A percentile compares a stretch with the other conserved stretches of the same genome.
phyloP scores from a whole-genome alignment of 176 grass and related monocot genomes.

The Oryza officinalis region DNA sequence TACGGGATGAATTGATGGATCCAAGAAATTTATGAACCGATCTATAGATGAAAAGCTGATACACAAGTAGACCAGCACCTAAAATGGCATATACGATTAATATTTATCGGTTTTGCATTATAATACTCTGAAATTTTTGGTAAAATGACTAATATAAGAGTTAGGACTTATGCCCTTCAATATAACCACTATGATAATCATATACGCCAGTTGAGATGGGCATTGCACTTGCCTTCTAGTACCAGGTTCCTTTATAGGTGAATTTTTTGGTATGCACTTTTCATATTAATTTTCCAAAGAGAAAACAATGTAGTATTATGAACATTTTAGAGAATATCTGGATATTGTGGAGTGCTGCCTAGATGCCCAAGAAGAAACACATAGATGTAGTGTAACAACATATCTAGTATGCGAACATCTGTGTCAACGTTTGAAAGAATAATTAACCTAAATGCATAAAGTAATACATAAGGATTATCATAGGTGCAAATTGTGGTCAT shows the following conservation, averaged over 20 bases:
- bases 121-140: neutral
- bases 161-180: neutral
- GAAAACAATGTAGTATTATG: neutral
- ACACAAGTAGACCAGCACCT: conserved; percentile 70
- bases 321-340: neutral
- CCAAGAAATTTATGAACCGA: conserved; percentile 49
- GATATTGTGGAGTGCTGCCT: neutral
- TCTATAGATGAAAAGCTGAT: conserved; percentile 73
- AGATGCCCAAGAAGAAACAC: neutral
- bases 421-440: neutral
- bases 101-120: neutral
- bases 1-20: conserved; percentile 52
- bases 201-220: neutral
- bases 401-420: neutral
- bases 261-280: neutral
- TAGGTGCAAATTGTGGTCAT: neutral
- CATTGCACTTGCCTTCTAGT: neutral
- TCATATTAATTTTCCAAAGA: neutral
- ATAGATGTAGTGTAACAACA: neutral
- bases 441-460: neutral
- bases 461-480: neutral
- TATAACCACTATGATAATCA: neutral
- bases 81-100: neutral
- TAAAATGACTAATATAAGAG: neutral
- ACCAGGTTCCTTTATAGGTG: neutral